Percentiles rank a stretch among this genome's conserved stretches.
These are phyloP conservation scores for Coemansia reversa DNA, from an alignment of 192 early-diverging fungal genomes.

Conservation along the genomic window DNA sequence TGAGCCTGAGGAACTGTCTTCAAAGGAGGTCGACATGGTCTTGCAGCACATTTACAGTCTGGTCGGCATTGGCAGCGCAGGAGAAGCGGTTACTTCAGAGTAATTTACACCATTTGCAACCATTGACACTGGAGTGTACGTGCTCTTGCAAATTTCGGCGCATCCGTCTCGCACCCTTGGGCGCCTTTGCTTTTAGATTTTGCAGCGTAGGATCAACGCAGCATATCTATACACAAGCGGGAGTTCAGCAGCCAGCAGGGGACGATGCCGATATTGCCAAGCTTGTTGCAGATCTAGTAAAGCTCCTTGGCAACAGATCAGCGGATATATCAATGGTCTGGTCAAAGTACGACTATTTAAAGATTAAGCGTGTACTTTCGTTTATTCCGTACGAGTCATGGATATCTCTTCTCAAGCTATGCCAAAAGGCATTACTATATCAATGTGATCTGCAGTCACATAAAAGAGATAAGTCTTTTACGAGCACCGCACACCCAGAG, in stretches of 20 bases:
- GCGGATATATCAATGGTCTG: constrained; percentile 23
- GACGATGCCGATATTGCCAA: constrained; percentile 22
- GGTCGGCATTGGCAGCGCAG: neutral
- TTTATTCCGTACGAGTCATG: constrained; percentile 47
- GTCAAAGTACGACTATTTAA: constrained; percentile 44
- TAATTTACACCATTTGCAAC: neutral
- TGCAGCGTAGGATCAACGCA: neutral
- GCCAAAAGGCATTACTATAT: constrained; percentile 23
- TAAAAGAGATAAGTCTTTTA: neutral
- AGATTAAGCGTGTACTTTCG: constrained; percentile 34
- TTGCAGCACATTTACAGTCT: constrained; percentile 1
- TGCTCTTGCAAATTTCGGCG: neutral
- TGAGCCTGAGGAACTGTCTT: constrained; percentile 11
- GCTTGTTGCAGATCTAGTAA: constrained; percentile 19
- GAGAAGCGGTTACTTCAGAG: neutral
- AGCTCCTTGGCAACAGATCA: constrained; percentile 12
- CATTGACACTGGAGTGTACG: neutral
- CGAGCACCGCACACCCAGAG: neutral
- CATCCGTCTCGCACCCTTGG: neutral
- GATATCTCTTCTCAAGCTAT: constrained; percentile 27
- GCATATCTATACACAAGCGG: neutral
- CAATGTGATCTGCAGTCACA: neutral
- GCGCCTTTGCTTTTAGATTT: neutral
- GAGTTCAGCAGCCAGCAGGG: constrained; percentile 2
- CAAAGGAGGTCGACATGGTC: constrained; percentile 3